A percentile compares a stretch with the other conserved stretches of the same genome.
Conservation (phyloP, 306 rosid species). For the Dalbergia cochinchinensis region DNA sequence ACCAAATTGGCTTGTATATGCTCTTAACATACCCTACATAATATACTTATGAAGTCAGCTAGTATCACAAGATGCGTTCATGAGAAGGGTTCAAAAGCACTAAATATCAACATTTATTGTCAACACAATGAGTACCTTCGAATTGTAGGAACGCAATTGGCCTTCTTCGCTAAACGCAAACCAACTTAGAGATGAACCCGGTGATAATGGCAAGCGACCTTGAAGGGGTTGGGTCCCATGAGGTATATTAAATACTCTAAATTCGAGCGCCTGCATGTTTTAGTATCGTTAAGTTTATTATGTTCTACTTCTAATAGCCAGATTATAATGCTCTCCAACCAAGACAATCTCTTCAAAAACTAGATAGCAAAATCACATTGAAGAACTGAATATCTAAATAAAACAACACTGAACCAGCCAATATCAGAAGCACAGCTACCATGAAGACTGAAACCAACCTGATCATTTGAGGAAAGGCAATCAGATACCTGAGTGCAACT, state of each 20-base stretch:
- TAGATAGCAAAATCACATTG: neutral
- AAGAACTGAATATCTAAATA: slow-evolving; percentile 9
- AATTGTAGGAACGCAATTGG: slow-evolving; percentile 79
- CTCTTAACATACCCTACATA: slow-evolving; percentile 81
- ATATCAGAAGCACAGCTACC: slow-evolving; percentile 24
- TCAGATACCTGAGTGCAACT: slow-evolving; percentile 80
- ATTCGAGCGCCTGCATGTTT: slow-evolving; percentile 74
- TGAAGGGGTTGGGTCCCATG: slow-evolving; percentile 63
- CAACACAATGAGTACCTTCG: slow-evolving; percentile 66
- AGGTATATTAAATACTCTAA: slow-evolving; percentile 65
- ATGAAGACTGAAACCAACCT: slow-evolving; percentile 61
- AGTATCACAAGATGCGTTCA: slow-evolving; percentile 34
- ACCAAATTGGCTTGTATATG: slow-evolving; percentile 80
- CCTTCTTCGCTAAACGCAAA: slow-evolving; percentile 96
- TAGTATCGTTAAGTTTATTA: neutral
- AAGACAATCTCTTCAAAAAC: slow-evolving; percentile 14
- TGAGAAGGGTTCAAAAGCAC: slow-evolving; percentile 8
- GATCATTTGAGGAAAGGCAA: slow-evolving; percentile 76
- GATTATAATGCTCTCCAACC: slow-evolving; percentile 29
- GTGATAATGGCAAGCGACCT: slow-evolving; percentile 83
- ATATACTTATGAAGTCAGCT: slow-evolving; percentile 35
- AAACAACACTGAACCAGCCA: slow-evolving; percentile 4
- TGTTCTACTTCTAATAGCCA: neutral
- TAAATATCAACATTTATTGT: slow-evolving; percentile 18
- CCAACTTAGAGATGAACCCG: slow-evolving; percentile 85